Conservation (phyloP, 495 filamentous ascomycete genomes). For the Penicillium argentinense region DNA sequence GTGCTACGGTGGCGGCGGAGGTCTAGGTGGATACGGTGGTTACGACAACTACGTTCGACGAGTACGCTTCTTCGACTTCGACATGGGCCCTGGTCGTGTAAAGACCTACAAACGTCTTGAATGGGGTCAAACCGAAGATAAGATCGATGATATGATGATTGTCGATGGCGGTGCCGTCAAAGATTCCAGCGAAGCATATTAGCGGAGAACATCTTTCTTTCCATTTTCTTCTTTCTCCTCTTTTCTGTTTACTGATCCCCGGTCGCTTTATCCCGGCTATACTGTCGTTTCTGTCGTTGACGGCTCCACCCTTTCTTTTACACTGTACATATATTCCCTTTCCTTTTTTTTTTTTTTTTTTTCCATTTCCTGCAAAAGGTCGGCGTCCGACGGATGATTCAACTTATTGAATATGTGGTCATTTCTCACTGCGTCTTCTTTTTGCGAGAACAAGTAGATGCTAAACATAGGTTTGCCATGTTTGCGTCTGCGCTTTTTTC, state of each 20-base stretch:
- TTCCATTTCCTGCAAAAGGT: constrained; percentile 24
- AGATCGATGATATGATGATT: constrained; percentile 82
- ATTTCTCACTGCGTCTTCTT: constrained; percentile 11
- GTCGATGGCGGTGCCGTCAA: constrained; percentile 74
- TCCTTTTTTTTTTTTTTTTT: neutral
- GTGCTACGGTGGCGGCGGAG: constrained; percentile 89
- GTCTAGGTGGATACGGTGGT: constrained; percentile 92
- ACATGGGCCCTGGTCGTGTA: constrained; percentile 82
- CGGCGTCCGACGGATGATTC: constrained; percentile 23
- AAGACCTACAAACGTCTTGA: constrained; percentile 92
- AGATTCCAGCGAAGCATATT: constrained; percentile 20
- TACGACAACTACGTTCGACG: constrained; percentile 82
- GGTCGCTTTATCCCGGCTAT: constrained; percentile 9
- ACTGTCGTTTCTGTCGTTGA: constrained; percentile 16
- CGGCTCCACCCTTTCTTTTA: constrained; percentile 7
- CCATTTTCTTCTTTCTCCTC: constrained; percentile 12
- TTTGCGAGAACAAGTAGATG: no score
- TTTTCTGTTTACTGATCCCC: neutral
- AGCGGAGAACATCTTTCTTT: constrained; percentile 6
- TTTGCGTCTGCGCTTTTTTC: no score
- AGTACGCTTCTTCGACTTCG: constrained; percentile 86
- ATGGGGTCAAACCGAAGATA: constrained; percentile 68
- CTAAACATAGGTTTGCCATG: no score
- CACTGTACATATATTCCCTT: constrained; percentile 28
- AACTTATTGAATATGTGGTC: constrained; percentile 21